Base-by-base conservation (phyloP, 768 basidiomycete species). In the Kwoniella newhampshirensis region DNA sequence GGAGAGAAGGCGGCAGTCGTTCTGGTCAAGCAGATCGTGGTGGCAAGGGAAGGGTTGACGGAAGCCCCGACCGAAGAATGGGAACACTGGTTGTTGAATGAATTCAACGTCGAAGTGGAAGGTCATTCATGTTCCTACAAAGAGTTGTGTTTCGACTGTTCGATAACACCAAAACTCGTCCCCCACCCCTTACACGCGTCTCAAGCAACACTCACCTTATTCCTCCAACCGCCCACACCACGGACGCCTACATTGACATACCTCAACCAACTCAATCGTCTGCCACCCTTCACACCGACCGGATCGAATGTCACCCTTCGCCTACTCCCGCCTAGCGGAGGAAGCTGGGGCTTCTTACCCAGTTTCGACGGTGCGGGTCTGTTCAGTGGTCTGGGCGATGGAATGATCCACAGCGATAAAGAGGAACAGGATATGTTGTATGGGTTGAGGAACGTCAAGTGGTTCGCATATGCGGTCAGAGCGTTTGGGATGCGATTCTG, bases 391-490 rank as follows among this genome's bases (percentile, higher is more conserved):
- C 26, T 67, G 15, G 59, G 57, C 23, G 65, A 67, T 41, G 58
- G 80, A 12, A 59, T 78, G 8, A 80, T 79, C 36, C 78, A 80
- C 45, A 85, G 83, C 68, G 80, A 81, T 45, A 77, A 82, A 25
- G 84, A 85, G 57, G 76, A 79, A 61, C 79, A 75, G 54, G 81
- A 83, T 57, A 78, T 83, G 9, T 84, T 89, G 47, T 83, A 82
- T 17, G 84, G 87, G 59, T 87, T 90, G 84, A 84, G 83, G 74
- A 87, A 85, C 54, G 84, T 87, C 37, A 87, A 85, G 57, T 97
- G 92, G 92, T 82, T 94, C 42, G 86, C 89, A 0, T 94, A 96
- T 64, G 93, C 94, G 1, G 82, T 82, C 7, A 80, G 85, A 26
- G 84, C 87, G 0, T 78, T 91, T 26, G 82, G 89, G 26, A 71